phyloP scores from a whole-genome alignment of 768 basidiomycete genomes.

The Suillus fuscotomentosus region DNA sequence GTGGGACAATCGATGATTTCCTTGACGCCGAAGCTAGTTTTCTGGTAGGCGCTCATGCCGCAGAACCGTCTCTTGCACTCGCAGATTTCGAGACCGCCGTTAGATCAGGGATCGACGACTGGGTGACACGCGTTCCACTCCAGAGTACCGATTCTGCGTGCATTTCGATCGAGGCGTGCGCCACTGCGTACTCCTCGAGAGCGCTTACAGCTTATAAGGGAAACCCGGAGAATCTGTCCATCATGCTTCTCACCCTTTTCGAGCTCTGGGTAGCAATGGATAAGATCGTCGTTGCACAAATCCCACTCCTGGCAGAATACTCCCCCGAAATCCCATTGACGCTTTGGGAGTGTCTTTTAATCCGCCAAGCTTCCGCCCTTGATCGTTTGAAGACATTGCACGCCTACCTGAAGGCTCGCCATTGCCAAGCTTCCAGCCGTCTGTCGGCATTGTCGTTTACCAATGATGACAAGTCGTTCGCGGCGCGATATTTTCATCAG shows the following conservation, averaged over 20 bases:
- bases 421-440: slow-evolving; percentile 9
- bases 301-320: slow-evolving; percentile 29
- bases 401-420: slow-evolving; percentile 33
- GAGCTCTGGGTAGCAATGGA: slow-evolving; percentile 41
- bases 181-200: slow-evolving; percentile 24
- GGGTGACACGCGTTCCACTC: slow-evolving; percentile 25
- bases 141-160: slow-evolving; percentile 13
- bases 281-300: slow-evolving; percentile 16
- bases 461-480: slow-evolving; percentile 22
- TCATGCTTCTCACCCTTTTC: slow-evolving; percentile 39
- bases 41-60: slow-evolving; percentile 9
- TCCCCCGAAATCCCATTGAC: slow-evolving; percentile 31
- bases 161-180: slow-evolving; percentile 20
- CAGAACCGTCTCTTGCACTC: slow-evolving; percentile 20
- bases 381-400: slow-evolving; percentile 26
- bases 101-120: slow-evolving; percentile 32
- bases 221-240: slow-evolving; percentile 39
- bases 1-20: slow-evolving; percentile 18
- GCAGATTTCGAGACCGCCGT: slow-evolving; percentile 37
- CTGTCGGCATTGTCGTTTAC: slow-evolving; percentile 3
- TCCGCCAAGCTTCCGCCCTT: slow-evolving; percentile 28
- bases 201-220: slow-evolving; percentile 26
- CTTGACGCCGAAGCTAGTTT: slow-evolving; percentile 11
- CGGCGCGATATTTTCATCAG: slow-evolving; percentile 32
- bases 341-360: slow-evolving; percentile 27